A percentile compares a stretch with the other conserved stretches of the same genome.
These are phyloP conservation scores for Arthrobotrys sinensis DNA, from an alignment of 2,329 filamentous ascomycete species.

Conservation along the genomic window DNA sequence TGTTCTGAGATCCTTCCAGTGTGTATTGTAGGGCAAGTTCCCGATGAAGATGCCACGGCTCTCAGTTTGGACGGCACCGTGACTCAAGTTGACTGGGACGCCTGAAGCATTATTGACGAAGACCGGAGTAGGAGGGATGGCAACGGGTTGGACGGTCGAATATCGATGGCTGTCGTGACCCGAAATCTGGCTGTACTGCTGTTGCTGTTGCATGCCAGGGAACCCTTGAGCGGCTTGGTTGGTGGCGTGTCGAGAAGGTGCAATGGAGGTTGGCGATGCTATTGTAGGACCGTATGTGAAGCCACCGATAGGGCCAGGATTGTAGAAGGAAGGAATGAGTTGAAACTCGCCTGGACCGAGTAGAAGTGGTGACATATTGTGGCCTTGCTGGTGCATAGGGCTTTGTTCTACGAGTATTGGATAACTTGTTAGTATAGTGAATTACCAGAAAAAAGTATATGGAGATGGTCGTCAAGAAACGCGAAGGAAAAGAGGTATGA, in stretches of 20 bases:
- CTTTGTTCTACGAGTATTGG: constrained; percentile 21
- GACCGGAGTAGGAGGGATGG: constrained; percentile 58
- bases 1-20: constrained; percentile 63
- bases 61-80: constrained; percentile 63
- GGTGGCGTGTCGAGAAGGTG: constrained; percentile 7
- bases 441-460: not conserved
- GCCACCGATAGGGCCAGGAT: not conserved
- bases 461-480: not conserved
- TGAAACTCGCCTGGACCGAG: constrained; percentile 39
- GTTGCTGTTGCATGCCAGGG: constrained; percentile 11
- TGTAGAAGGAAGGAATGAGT: constrained; percentile 39
- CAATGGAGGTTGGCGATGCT: constrained; percentile 14
- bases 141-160: constrained; percentile 16
- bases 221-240: constrained; percentile 20
- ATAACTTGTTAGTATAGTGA: constrained; percentile 6
- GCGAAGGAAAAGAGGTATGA: constrained; percentile 2
- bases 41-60: constrained; percentile 63
- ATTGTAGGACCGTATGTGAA: constrained; percentile 23
- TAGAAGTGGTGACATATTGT: constrained; percentile 23
- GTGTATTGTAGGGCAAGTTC: constrained; percentile 62
- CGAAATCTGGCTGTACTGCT: not conserved
- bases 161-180: not conserved
- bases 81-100: constrained; percentile 63
- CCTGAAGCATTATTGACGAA: constrained; percentile 62
- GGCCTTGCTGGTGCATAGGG: constrained; percentile 12